Evolutionary conservation across 352 stramenopile species (phyloP), one percentile per base, ranked within the genome.

Genomic region (Phytopythium helicoides): DNA sequence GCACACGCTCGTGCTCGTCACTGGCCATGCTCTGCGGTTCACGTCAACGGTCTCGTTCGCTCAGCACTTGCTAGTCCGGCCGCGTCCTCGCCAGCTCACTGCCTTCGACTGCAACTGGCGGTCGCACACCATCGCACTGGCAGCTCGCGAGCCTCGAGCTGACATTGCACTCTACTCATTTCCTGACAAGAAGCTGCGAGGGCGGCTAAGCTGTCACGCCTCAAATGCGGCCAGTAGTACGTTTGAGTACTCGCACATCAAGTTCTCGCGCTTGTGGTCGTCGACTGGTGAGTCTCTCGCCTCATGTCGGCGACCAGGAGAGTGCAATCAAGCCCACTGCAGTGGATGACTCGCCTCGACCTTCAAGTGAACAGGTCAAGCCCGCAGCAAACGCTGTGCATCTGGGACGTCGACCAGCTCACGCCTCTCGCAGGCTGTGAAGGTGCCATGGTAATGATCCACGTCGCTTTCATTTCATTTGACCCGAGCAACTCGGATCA

Each of bases 101-200:
- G 71, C 76, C 19, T 88, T 90, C 28, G 82, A 90, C 37, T 68
- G 73, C 55, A 87, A 86, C 54, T 80, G 68, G 66, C 75, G 68
- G 47, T 74, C 64, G 4, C 54, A 58, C 3, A 76, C 75, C n/a
- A 64, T 93, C 44, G 82, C 78, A 0, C 54, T 91, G 40, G 76
- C 74, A 0, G 54, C 62, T 15, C 67, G 74, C 16, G 80, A 91
- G 45, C 75, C 76, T 0, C 59, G 70, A n/a, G 66, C 75, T 0
- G 61, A 72, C 34, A 85, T 93, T 31, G 60, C 67, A 14, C 56
- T 93, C 26, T 89, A 87, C 47, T 85, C 81, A 64, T 80, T 86
- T 25, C 79, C 79, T 1, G 80, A 93, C 64, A 89, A 90, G 64
- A 91, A 89, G 62, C 61, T 71, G 19, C 78, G 76, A 10, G 68